Conservation (phyloP, 805 yeast genomes). For the Candida stauntonica region DNA sequence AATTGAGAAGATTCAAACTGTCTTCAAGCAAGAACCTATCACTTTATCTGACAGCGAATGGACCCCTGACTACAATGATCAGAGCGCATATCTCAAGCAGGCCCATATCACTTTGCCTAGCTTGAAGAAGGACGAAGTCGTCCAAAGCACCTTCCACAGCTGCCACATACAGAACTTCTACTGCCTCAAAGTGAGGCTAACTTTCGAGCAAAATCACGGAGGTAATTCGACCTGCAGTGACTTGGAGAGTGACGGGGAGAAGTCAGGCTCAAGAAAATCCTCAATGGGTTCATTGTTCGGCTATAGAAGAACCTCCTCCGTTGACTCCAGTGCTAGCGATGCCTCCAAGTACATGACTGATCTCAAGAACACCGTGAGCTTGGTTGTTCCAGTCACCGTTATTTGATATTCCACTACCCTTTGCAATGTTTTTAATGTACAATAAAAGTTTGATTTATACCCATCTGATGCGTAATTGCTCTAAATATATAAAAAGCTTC, state of each 20-base stretch:
- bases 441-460: neutral
- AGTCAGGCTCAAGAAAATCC: neutral
- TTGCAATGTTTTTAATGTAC: neutral
- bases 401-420: conserved; percentile 1
- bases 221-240: neutral
- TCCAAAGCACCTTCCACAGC: conserved; percentile 19
- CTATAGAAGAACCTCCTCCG: neutral
- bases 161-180: conserved; percentile 23
- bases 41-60: conserved; percentile 6
- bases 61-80: conserved; percentile 18
- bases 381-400: conserved; percentile 6
- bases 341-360: neutral
- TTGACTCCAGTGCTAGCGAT: neutral
- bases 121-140: conserved; percentile 6
- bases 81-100: conserved; percentile 3
- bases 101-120: conserved; percentile 11
- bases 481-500: too few species aligned
- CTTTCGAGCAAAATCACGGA: conserved; percentile 8
- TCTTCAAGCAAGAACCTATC: neutral
- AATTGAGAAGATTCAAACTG: conserved; percentile 12
- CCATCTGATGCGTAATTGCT: too few species aligned
- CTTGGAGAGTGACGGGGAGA: neutral
- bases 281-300: conserved; percentile 3
- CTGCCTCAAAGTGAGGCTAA: conserved; percentile 9
- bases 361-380: conserved; percentile 1